Base-by-base conservation (phyloP, 108 stramenopile genomes). In the Discostella stelligeroides region DNA sequence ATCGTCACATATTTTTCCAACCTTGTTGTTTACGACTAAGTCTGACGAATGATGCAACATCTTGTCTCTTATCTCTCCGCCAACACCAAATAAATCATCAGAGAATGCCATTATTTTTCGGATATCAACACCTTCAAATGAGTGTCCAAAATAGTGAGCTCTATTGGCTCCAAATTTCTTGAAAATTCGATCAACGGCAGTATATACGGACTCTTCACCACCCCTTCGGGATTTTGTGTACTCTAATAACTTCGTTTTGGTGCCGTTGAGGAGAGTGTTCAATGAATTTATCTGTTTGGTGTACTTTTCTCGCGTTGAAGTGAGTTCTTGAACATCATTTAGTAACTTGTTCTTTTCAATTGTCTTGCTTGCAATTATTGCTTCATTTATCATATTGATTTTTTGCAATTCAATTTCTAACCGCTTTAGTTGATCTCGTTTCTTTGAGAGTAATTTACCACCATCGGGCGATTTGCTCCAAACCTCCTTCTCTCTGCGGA, bases 111-210 rank as follows among this genome's bases (percentile, higher is more conserved):
- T 49, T 0, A 49, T 49, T 18, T 49, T 49, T 49, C 23, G 20
- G 3, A 49, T 49, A 7, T 49, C 48, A 49, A 49, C 48, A 49
- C 48, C 48, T 49, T 49, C 48, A 18, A 49, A 49, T 18, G 48
- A n/a, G n/a, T n/a, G n/a, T n/a, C n/a, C n/a, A n/a, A n/a, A n/a
- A n/a, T n/a, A n/a, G n/a, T n/a, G n/a, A n/a, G n/a, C n/a, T n/a
- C n/a, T n/a, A n/a, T n/a, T n/a, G n/a, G n/a, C n/a, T n/a, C n/a
- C n/a, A n/a, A 18, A 49, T 23, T 18, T 18, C 45, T 46, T 14
- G 45, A 46, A 46, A 17, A 46, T 46, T 23, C 23, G 20, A 23
- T 49, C 48, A 17, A 49, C 48, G 0, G 7, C 48, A 49, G 48
- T 49, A 23, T 49, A 49, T 5, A 49, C 48, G 48, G 48, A 49